Percentiles rank a stretch among this genome's conserved stretches.
Conservation (phyloP, 1,139 yeast species). For the Nakaseomyces kungkrabaensis region DNA sequence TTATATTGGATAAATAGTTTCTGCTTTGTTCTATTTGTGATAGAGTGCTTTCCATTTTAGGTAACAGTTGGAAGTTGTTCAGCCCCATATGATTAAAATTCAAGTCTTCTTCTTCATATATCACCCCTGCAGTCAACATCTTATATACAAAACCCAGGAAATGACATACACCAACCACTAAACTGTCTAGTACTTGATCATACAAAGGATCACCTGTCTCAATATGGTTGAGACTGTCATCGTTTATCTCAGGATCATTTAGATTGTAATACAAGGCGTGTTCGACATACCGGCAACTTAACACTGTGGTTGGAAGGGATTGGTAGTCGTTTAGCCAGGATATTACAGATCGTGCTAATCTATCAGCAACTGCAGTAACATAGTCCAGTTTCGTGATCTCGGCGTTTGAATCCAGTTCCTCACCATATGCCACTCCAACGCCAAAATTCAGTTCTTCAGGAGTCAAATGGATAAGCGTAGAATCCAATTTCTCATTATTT, state of each 20-base stretch:
- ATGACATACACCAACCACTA: constrained; percentile 42
- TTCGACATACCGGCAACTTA: constrained; percentile 58
- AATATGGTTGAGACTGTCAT: constrained; percentile 13
- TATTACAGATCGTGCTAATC: constrained; percentile 37
- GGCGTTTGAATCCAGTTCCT: constrained; percentile 2
- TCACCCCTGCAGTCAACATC: constrained; percentile 45
- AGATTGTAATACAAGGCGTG: constrained; percentile 30
- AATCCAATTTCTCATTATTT: constrained; percentile 51
- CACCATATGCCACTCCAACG: constrained; percentile 15
- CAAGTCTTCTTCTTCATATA: constrained; percentile 69
- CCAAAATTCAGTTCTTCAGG: constrained; percentile 32
- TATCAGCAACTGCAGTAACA: constrained; percentile 40
- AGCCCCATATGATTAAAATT: constrained; percentile 53
- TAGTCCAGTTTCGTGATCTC: constrained; percentile 27
- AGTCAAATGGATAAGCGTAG: constrained; percentile 42
- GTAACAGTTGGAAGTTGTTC: constrained; percentile 11
- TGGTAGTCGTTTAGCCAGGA: constrained; percentile 54
- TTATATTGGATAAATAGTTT: constrained; percentile 4
- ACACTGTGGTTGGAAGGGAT: constrained; percentile 50
- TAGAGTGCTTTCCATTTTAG: neutral
- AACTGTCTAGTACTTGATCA: constrained; percentile 41
- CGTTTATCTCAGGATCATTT: constrained; percentile 30
- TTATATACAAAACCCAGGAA: constrained; percentile 41
- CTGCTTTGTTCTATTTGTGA: neutral
- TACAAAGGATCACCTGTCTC: constrained; percentile 28